phyloP scores from a whole-genome alignment of 1,284 basidiomycete genomes.

The Cystobasidiaceae sp. region DNA sequence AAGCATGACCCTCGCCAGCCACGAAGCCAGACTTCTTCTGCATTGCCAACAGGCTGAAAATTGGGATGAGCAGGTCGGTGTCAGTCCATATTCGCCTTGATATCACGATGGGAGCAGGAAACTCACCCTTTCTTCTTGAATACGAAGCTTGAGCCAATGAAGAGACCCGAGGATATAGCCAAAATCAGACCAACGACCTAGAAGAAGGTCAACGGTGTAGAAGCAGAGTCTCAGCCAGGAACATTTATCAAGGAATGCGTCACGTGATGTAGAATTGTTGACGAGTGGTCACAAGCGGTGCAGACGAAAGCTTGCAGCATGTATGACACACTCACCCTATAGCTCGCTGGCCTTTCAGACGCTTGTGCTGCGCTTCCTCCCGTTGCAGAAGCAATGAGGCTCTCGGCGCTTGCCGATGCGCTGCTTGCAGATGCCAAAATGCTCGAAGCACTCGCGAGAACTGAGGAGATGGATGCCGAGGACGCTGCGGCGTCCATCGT shows the following conservation, averaged over 20 bases:
- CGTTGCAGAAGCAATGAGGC: slow-evolving; percentile 19
- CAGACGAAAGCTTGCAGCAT: not conserved
- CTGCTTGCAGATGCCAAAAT: slow-evolving; percentile 10
- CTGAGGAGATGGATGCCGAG: slow-evolving; percentile 4
- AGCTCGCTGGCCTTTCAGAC: slow-evolving; percentile 17
- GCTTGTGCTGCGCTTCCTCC: slow-evolving; percentile 4
- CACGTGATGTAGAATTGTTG: no score
- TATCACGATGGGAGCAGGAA: no score
- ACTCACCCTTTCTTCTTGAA: slow-evolving; percentile 79
- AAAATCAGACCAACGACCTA: slow-evolving; percentile 61
- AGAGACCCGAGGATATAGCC: slow-evolving; percentile 73
- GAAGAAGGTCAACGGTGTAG: not conserved
- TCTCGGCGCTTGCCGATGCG: slow-evolving; percentile 15
- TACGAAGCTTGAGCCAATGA: slow-evolving; percentile 69
- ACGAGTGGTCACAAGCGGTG: not conserved
- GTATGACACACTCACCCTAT: slow-evolving; percentile 11
- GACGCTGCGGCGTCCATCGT: slow-evolving; percentile 25
- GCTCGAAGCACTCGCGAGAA: slow-evolving; percentile 18
- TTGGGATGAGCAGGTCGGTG: not conserved
- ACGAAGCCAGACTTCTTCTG: slow-evolving; percentile 52
- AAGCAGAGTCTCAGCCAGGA: not conserved
- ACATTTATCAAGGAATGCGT: no score
- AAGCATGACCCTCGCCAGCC: slow-evolving; percentile 88
- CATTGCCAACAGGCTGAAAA: slow-evolving; percentile 44
- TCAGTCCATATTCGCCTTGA: not conserved